Evolutionary conservation across 345 rosid species (phyloP).

Genomic region (thale cress (Arabidopsis thaliana)): DNA sequence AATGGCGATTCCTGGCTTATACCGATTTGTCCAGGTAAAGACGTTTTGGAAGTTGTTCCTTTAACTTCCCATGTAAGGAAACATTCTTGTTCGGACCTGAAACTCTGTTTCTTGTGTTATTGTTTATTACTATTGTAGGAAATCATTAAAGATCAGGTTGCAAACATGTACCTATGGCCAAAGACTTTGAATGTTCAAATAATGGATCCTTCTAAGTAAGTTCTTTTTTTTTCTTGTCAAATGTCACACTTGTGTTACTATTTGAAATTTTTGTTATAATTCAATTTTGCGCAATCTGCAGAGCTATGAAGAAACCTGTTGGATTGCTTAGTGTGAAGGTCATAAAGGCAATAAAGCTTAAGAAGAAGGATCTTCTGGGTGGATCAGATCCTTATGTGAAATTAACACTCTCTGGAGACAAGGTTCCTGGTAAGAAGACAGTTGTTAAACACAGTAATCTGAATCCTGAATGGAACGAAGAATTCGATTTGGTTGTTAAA

Average conservation of each 20-base stretch:
- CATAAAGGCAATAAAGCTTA: slow-evolving; percentile 73
- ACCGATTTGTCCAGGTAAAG: slow-evolving; percentile 77
- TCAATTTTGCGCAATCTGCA: slow-evolving; percentile 29
- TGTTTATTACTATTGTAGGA: slow-evolving; percentile 56
- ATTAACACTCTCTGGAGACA: slow-evolving; percentile 81
- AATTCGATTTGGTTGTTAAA: slow-evolving; percentile 72
- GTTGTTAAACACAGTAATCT: slow-evolving; percentile 79
- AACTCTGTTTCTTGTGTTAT: slow-evolving; percentile 2
- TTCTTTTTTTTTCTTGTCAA: neutral
- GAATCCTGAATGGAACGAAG: slow-evolving; percentile 98
- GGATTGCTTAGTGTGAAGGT: slow-evolving; percentile 83
- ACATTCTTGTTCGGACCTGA: neutral
- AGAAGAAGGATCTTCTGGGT: slow-evolving; percentile 83
- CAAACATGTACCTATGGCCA: slow-evolving; percentile 97
- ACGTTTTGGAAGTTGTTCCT: slow-evolving; percentile 1
- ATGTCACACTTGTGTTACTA: neutral
- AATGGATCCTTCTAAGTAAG: slow-evolving; percentile 82
- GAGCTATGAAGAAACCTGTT: slow-evolving; percentile 83
- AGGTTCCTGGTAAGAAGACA: slow-evolving; percentile 71
- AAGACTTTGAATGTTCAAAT: slow-evolving; percentile 77
- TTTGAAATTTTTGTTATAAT: slow-evolving; percentile 2
- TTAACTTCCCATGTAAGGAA: neutral
- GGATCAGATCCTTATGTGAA: slow-evolving; percentile 95
- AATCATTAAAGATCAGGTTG: slow-evolving; percentile 89
- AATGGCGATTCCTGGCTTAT: slow-evolving; percentile 95